phyloP scores from a whole-genome alignment of 106 monocot species.

The Xerophyta viscosa region DNA sequence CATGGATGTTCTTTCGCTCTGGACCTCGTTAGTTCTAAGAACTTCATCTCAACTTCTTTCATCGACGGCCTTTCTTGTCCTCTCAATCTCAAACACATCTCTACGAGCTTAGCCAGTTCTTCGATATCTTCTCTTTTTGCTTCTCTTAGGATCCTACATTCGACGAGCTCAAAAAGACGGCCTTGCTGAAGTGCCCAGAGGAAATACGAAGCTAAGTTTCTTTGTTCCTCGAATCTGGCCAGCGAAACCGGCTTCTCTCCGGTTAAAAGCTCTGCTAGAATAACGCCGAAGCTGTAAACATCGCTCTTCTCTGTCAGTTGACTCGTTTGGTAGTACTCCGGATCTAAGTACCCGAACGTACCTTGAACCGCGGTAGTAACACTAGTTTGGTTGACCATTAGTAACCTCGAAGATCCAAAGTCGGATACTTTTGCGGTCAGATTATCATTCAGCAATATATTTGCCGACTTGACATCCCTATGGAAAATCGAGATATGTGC shows the following conservation, averaged over 20 bases:
- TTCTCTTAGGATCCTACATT: background rate
- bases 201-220: background rate
- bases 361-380: background rate
- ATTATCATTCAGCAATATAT: constrained; percentile 5
- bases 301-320: constrained; percentile 2
- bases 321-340: background rate
- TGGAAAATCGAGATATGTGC: background rate
- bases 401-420: constrained; percentile 4
- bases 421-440: constrained; percentile 1
- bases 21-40: too few relatives aligned
- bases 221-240: background rate
- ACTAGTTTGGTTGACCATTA: background rate
- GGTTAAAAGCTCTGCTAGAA: background rate
- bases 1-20: too few relatives aligned
- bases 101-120: background rate
- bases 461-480: constrained; percentile 6
- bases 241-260: background rate
- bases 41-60: too few relatives aligned
- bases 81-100: background rate
- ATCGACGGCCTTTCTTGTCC: too few relatives aligned
- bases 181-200: background rate
- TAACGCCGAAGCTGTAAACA: constrained; percentile 1
- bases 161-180: background rate
- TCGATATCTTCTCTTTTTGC: background rate
- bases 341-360: background rate